Conservation (phyloP, 2,329 filamentous ascomycete species). For the Botrytis aclada region DNA sequence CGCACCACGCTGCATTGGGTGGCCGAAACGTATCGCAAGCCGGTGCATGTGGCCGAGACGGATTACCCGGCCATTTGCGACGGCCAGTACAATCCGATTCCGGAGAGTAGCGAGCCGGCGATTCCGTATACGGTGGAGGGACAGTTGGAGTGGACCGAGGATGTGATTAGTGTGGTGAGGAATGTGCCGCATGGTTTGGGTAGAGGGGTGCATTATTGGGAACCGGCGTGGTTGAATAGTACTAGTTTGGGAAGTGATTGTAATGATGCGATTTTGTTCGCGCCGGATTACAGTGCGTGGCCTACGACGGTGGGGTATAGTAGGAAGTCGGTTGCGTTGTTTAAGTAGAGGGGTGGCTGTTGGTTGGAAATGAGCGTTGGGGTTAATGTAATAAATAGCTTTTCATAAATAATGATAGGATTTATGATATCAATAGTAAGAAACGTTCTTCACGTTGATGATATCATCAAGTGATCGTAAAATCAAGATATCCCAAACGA, state of each 20-base stretch:
- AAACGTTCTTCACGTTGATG: too few species aligned
- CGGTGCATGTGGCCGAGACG: constrained; percentile 65
- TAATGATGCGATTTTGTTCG: constrained; percentile 60
- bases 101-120: constrained; percentile 37
- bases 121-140: constrained; percentile 63
- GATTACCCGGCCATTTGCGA: constrained; percentile 66
- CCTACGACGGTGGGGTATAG: constrained; percentile 14
- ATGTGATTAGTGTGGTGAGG: constrained; percentile 55
- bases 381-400: background rate
- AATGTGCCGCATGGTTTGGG: constrained; percentile 54
- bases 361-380: background rate
- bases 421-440: background rate
- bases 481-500: background rate
- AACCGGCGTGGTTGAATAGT: constrained; percentile 49
- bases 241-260: constrained; percentile 62
- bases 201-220: constrained; percentile 63
- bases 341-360: background rate
- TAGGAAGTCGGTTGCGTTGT: constrained; percentile 12
- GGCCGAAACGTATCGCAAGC: constrained; percentile 59
- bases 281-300: constrained; percentile 37
- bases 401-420: background rate
- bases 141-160: constrained; percentile 58
- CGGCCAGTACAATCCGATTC: constrained; percentile 45
- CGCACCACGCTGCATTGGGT: constrained; percentile 54
- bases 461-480: background rate